phyloP scores from a whole-genome alignment of 768 basidiomycete species.

The Trametes villosa region DNA sequence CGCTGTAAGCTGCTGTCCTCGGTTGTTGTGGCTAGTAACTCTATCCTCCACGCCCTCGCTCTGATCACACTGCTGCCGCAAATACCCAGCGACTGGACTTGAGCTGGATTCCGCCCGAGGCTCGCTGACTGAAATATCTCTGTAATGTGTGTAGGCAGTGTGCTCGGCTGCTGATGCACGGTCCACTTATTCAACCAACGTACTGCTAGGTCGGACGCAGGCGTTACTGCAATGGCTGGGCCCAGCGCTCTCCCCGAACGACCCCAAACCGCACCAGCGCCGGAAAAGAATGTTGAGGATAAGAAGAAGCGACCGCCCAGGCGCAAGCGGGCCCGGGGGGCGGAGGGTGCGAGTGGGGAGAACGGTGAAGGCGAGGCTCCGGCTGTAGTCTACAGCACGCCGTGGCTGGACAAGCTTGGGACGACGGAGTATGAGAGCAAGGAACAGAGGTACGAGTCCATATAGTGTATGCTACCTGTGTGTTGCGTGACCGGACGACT shows the following conservation, averaged over 20 bases:
- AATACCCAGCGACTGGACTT: too few relatives aligned
- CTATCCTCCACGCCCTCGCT: background rate
- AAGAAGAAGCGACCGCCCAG: constrained; percentile 12
- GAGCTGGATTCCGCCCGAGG: too few relatives aligned
- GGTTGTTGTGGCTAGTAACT: too few relatives aligned
- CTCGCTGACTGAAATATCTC: too few relatives aligned
- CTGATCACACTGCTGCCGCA: too few relatives aligned
- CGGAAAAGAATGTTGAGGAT: background rate
- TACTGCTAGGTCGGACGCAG: constrained; percentile 2
- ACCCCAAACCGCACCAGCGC: background rate
- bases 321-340: constrained; percentile 15
- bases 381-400: constrained; percentile 17
- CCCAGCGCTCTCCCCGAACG: constrained; percentile 13
- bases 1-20: background rate
- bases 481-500: background rate
- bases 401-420: constrained; percentile 32
- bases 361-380: constrained; percentile 2
- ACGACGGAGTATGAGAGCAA: constrained; percentile 31
- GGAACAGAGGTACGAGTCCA: constrained; percentile 37
- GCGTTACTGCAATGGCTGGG: constrained; percentile 4
- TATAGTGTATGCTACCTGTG: background rate
- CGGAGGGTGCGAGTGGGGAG: background rate
- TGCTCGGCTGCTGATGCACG: too few relatives aligned
- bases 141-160: too few relatives aligned
- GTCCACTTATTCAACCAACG: too few relatives aligned